Evolutionary conservation across 176 grass and related monocot species (phyloP).

Genomic region (Oryza coarctata): DNA sequence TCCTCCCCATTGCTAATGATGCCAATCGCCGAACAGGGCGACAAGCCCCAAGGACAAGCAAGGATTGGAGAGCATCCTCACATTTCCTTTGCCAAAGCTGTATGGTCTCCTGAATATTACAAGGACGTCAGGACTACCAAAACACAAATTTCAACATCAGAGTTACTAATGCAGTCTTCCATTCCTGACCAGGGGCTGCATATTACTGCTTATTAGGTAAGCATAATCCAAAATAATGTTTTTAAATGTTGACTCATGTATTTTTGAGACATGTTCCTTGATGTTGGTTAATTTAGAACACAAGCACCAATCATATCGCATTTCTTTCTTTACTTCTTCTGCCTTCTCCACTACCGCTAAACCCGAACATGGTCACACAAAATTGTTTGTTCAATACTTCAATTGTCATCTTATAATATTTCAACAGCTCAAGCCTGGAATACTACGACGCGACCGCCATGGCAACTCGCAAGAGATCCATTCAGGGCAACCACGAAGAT

Average conservation of each 20-base stretch:
- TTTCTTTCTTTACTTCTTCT: not conserved
- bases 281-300: not conserved
- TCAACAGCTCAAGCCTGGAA: not conserved
- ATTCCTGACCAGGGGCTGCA: not conserved
- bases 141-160: constrained; percentile 18
- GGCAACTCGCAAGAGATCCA: constrained; percentile 2
- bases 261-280: not conserved
- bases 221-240: not conserved
- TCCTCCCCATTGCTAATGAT: constrained; percentile 74
- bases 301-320: not conserved
- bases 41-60: constrained; percentile 74
- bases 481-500: not conserved
- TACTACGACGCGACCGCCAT: not conserved
- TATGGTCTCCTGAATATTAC: constrained; percentile 73
- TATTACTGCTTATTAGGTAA: not conserved
- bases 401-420: not conserved
- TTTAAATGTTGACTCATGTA: not conserved
- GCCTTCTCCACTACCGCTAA: not conserved
- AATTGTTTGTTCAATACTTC: not conserved
- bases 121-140: not conserved
- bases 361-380: not conserved
- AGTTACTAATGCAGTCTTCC: not conserved
- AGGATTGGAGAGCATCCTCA: constrained; percentile 92
- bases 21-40: constrained; percentile 82
- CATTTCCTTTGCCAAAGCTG: constrained; percentile 96